Evolutionary conservation across 306 rosid species (phyloP).

Genomic region (Quercus engelmannii): DNA sequence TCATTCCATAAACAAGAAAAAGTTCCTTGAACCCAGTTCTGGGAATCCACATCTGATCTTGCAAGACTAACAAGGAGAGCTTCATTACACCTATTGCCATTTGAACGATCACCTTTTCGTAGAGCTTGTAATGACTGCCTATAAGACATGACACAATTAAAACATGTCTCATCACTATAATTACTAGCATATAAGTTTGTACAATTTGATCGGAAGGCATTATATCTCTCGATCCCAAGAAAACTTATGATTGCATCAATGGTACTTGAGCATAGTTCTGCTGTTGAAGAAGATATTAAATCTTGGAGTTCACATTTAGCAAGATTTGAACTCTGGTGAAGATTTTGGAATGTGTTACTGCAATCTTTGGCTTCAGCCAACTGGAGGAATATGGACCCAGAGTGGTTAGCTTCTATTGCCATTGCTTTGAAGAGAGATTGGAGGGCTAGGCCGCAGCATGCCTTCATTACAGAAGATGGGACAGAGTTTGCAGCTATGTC

Average conservation of each 20-base stretch:
- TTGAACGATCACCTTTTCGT: neutral
- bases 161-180: constrained; percentile 1
- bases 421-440: neutral
- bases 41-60: too few relatives aligned
- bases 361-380: too few relatives aligned
- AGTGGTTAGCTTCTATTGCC: neutral
- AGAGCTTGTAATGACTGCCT: neutral
- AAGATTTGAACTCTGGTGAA: neutral
- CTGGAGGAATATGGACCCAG: neutral
- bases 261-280: neutral
- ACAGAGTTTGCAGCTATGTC: neutral
- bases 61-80: neutral
- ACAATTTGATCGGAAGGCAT: neutral
- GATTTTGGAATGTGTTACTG: neutral
- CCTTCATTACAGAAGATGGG: neutral
- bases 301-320: neutral
- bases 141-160: neutral
- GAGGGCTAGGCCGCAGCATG: neutral
- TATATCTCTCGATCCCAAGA: neutral
- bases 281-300: neutral
- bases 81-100: neutral
- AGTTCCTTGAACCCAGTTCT: too few relatives aligned
- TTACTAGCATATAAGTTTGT: neutral
- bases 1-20: too few relatives aligned
- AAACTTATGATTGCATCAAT: neutral